Conservation (phyloP, 345 rosid genomes). For the Raphanus raphanistrum region DNA sequence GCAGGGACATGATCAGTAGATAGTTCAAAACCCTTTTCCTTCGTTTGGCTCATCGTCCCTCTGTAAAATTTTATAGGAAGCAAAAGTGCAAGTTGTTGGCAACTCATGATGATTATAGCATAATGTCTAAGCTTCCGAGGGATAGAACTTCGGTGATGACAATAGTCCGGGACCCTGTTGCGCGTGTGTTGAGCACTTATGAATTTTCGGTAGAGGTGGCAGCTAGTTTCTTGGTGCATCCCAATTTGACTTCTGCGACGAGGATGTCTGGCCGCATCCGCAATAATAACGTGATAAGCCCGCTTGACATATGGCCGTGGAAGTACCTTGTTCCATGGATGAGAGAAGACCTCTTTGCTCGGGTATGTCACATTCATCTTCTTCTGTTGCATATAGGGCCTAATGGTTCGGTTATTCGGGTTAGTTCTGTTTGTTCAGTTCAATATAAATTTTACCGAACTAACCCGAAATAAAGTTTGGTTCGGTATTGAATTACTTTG, state of each 20-base stretch:
- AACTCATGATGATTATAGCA: constrained; percentile 97
- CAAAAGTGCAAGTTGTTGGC: constrained; percentile 72
- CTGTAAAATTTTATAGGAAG: constrained; percentile 50
- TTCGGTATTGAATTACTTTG: too few relatives aligned
- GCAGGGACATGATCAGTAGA: neutral
- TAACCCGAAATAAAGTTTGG: too few relatives aligned
- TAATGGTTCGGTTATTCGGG: neutral
- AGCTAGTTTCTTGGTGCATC: constrained; percentile 95
- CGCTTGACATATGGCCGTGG: constrained; percentile 99
- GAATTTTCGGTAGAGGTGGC: constrained; percentile 96
- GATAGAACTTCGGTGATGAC: constrained; percentile 89
- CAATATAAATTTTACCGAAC: too few relatives aligned
- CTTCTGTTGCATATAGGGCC: neutral
- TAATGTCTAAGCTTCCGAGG: constrained; percentile 78
- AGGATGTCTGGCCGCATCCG: constrained; percentile 69
- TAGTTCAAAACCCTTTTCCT: neutral
- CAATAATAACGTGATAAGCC: constrained; percentile 66
- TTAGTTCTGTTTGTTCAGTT: too few relatives aligned
- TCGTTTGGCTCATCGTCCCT: too few relatives aligned
- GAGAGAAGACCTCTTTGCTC: constrained; percentile 90
- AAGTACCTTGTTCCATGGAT: constrained; percentile 97
- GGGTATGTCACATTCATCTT: constrained; percentile 51
- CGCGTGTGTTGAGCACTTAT: constrained; percentile 86
- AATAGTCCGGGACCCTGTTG: constrained; percentile 83
- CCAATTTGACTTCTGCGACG: constrained; percentile 80